Conservation (phyloP, 345 rosid species). For the Populus davidiana region DNA sequence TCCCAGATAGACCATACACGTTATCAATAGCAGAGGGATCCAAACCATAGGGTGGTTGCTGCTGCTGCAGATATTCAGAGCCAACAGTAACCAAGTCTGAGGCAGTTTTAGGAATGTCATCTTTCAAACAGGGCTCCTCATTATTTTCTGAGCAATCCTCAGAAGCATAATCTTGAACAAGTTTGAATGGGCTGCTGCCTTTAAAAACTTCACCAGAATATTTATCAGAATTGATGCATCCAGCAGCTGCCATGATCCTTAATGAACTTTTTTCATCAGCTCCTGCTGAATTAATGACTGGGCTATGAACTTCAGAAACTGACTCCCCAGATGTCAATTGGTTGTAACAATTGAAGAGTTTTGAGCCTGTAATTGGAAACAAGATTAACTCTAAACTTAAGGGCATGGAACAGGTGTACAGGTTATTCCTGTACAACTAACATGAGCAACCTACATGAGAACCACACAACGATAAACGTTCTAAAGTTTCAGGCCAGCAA, state of each 20-base stretch:
- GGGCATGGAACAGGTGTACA: neutral
- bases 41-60: constrained; percentile 16
- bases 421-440: neutral
- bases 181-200: constrained; percentile 44
- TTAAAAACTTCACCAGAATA: constrained; percentile 17
- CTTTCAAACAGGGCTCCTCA: constrained; percentile 9
- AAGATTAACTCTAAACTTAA: neutral
- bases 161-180: constrained; percentile 49
- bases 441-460: neutral
- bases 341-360: constrained; percentile 6
- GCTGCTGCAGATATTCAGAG: constrained; percentile 24
- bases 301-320: constrained; percentile 11
- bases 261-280: constrained; percentile 13
- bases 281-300: constrained; percentile 17
- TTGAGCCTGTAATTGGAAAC: constrained; percentile 12
- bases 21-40: constrained; percentile 19
- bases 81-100: constrained; percentile 20
- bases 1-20: constrained; percentile 17
- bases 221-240: constrained; percentile 13
- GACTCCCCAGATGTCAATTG: constrained; percentile 11
- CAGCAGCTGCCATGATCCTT: constrained; percentile 13
- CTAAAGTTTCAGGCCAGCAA: neutral
- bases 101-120: constrained; percentile 7
- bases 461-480: constrained; percentile 2
- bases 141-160: constrained; percentile 43